phyloP scores from a whole-genome alignment of 257 asterid species.

The Lithospermum erythrorhizon region DNA sequence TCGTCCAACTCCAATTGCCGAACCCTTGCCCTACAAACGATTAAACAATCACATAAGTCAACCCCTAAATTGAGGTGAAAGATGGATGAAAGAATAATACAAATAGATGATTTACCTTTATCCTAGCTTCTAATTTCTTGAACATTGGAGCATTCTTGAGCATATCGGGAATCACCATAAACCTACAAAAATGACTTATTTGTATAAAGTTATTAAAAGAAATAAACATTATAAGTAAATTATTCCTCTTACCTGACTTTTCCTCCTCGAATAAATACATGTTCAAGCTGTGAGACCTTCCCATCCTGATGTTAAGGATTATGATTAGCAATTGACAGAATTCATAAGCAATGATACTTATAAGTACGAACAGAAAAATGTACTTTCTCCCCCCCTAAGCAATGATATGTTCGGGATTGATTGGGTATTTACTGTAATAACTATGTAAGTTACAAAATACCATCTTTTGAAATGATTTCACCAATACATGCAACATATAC shows the following conservation, averaged over 20 bases:
- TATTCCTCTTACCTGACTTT: conserved; percentile 59
- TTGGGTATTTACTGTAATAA: no score
- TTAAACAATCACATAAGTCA: conserved; percentile 17
- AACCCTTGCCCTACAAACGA: conserved; percentile 75
- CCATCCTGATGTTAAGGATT: conserved; percentile 55
- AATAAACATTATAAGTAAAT: background rate
- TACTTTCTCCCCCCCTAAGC: background rate
- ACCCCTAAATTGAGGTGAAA: background rate
- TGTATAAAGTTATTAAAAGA: background rate
- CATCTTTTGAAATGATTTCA: no score
- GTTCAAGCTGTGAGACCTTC: conserved; percentile 85
- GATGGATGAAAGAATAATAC: background rate
- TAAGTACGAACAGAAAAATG: background rate
- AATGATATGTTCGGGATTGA: no score
- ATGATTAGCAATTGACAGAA: background rate
- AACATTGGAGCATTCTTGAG: conserved; percentile 99
- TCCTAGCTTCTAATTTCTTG: conserved; percentile 87
- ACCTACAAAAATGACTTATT: conserved; percentile 32
- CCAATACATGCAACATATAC: no score
- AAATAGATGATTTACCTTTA: conserved; percentile 47
- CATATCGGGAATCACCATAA: conserved; percentile 98
- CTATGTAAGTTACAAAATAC: no score
- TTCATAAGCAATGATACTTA: background rate
- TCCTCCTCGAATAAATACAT: conserved; percentile 94
- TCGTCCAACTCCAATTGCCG: conserved; percentile 90